Base-by-base conservation (phyloP, 2,329 filamentous ascomycete species). In the Exophiala xenobiotica region DNA sequence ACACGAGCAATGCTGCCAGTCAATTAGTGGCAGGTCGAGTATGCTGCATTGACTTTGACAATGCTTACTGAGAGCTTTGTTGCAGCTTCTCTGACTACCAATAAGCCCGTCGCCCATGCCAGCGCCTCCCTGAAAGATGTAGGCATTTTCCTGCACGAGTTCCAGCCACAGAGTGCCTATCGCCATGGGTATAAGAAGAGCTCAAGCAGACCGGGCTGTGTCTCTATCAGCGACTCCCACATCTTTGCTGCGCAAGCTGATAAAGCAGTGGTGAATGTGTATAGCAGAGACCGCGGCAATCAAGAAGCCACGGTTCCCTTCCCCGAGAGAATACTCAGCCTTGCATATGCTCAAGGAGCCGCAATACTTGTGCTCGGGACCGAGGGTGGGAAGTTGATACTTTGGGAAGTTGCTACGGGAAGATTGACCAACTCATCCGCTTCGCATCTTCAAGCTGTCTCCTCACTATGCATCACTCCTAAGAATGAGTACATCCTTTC, bases 231-330 rank as follows among this genome's bases (percentile, higher is more conserved):
- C 69, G 77, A 81, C 38, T 85, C 85, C 16, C 93, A 99, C 67
- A 78, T 97, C 40, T 99, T 96, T 67, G 87, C 91, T 3, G 92
- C 90, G 3, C 93, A 99, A 68, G 80, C 87, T 43, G 90, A 91
- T 59, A 97, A 96, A 70, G 89, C 90, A 0, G 88, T 95, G 35
- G 80, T 99, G 1, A 89, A 97, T 71, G 90, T 99, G 49, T 99
- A 97, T 71, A 91, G 82, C 51, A 81, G 90, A 49, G 78, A 84
- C 52, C 87, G 88, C 57, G 88, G 88, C 22, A 93, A 88, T 62
- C 90, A 96, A 66, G 92, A 97, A 71, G 87, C 89, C 5, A 80
- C 89, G 14, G 83, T 97, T 16, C 87, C 91, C 0, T 95, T 99
- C 63, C 85, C 87, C 0, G 92, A 97, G 70, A 82, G 85, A 63